Percentiles rank a stretch among this genome's conserved stretches.
phyloP scores from a whole-genome alignment of 305 asterid species.

The Fraxinus velutina region DNA sequence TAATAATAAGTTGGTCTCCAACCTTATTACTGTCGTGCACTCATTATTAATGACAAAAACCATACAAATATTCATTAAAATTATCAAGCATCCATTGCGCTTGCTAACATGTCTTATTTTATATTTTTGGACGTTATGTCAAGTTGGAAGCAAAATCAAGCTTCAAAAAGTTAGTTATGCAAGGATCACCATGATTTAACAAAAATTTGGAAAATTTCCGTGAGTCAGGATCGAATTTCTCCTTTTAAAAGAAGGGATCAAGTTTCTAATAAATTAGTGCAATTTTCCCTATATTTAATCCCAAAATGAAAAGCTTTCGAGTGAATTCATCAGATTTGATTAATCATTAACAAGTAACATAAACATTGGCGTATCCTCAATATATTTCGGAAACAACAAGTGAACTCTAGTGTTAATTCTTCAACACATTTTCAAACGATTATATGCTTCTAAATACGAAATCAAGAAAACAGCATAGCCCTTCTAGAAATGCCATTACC shows the following conservation, averaged over 20 bases:
- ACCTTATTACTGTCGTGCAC: background rate
- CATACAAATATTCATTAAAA: background rate
- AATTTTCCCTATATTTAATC: background rate
- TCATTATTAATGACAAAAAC: background rate
- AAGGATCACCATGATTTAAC: background rate
- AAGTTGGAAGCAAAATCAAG: background rate
- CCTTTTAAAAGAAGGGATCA: background rate
- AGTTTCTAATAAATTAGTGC: too few species aligned
- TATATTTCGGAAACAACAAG: background rate
- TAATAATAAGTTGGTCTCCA: too few species aligned
- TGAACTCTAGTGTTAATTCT: background rate
- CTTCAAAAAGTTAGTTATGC: background rate
- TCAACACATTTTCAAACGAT: background rate
- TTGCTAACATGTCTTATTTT: background rate
- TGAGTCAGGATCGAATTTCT: background rate
- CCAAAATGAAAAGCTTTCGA: background rate
- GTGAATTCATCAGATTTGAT: background rate
- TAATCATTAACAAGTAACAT: background rate
- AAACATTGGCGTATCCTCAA: background rate
- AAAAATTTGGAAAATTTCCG: background rate
- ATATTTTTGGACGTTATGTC: background rate
- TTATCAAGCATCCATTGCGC: background rate
- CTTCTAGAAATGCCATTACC: background rate
- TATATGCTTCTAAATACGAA: background rate
- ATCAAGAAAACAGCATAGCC: background rate